These are phyloP conservation scores for Amauroascus verrucosus DNA, from an alignment of 2,329 filamentous ascomycete genomes.

Conservation along the genomic window DNA sequence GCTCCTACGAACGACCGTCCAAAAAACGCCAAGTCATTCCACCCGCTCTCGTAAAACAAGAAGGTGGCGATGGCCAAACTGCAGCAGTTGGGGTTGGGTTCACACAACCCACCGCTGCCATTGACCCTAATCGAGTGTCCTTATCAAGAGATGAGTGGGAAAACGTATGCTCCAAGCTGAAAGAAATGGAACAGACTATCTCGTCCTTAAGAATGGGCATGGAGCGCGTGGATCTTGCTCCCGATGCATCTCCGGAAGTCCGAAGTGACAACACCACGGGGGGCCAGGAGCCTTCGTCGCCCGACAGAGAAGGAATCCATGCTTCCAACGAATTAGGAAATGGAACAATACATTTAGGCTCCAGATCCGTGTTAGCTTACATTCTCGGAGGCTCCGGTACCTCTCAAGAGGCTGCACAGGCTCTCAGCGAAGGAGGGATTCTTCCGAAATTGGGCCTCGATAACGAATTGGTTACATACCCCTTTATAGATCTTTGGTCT, in stretches of 20 bases:
- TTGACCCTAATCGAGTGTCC: constrained; percentile 22
- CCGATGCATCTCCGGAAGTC: constrained; percentile 8
- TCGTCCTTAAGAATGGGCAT: constrained; percentile 31
- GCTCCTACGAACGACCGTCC: constrained; percentile 40
- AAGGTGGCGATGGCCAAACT: constrained; percentile 10
- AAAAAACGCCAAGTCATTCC: constrained; percentile 33
- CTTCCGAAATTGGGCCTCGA: constrained; percentile 53
- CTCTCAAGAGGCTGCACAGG: constrained; percentile 37
- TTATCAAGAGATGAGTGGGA: constrained; percentile 38
- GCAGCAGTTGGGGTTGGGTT: constrained; percentile 2
- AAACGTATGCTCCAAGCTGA: constrained; percentile 33
- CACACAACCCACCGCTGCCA: constrained; percentile 5
- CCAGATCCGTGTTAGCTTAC: constrained; percentile 52
- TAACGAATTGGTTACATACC: constrained; percentile 55
- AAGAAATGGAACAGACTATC: constrained; percentile 37
- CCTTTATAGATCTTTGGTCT: constrained; percentile 56
- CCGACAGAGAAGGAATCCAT: constrained; percentile 46
- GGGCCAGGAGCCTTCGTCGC: neutral
- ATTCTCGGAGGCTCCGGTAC: constrained; percentile 45
- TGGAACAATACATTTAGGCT: constrained; percentile 52
- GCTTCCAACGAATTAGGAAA: constrained; percentile 50
- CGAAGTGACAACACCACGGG: constrained; percentile 7
- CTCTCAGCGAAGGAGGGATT: constrained; percentile 51
- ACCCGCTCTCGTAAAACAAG: constrained; percentile 13
- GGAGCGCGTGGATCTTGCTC: constrained; percentile 29